Evolutionary conservation across 257 asterid genomes (phyloP).

Genomic region (Pogostemon cablin): DNA sequence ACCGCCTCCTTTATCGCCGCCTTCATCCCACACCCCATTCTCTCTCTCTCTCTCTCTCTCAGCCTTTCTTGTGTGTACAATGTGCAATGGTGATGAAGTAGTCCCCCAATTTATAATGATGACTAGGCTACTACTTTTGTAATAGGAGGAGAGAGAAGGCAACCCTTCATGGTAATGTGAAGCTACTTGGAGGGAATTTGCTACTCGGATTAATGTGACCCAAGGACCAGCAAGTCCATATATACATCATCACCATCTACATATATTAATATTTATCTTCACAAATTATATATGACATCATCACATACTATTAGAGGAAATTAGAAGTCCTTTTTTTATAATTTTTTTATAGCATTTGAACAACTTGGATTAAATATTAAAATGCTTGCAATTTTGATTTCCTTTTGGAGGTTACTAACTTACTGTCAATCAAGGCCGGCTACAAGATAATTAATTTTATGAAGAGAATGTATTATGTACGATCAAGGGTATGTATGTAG

Average conservation of each 20-base stretch:
- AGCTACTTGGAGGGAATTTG: slow-evolving; percentile 69
- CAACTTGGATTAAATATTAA: background rate
- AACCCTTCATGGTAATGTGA: slow-evolving; percentile 67
- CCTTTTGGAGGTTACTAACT: background rate
- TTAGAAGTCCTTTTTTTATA: no score
- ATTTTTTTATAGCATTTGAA: background rate
- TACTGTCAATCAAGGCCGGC: no score
- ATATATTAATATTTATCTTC: background rate
- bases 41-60: background rate
- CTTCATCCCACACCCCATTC: slow-evolving; percentile 28
- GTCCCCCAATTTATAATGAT: slow-evolving; percentile 31
- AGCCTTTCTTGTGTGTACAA: background rate
- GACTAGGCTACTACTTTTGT: slow-evolving; percentile 22
- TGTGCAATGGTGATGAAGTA: background rate
- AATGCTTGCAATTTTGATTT: background rate
- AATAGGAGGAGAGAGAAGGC: slow-evolving; percentile 30
- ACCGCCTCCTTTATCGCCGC: slow-evolving; percentile 40
- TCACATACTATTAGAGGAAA: no score
- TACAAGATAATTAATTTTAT: no score
- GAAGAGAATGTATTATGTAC: no score
- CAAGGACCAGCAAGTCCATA: slow-evolving; percentile 51
- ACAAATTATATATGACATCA: no score
- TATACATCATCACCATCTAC: slow-evolving; percentile 8
- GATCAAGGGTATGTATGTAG: no score
- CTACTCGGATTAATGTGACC: slow-evolving; percentile 69